A percentile compares a stretch with the other conserved stretches of the same genome.
Conservation (phyloP, 2,329 filamentous ascomycete genomes). For the Coniochaeta pulveracea region DNA sequence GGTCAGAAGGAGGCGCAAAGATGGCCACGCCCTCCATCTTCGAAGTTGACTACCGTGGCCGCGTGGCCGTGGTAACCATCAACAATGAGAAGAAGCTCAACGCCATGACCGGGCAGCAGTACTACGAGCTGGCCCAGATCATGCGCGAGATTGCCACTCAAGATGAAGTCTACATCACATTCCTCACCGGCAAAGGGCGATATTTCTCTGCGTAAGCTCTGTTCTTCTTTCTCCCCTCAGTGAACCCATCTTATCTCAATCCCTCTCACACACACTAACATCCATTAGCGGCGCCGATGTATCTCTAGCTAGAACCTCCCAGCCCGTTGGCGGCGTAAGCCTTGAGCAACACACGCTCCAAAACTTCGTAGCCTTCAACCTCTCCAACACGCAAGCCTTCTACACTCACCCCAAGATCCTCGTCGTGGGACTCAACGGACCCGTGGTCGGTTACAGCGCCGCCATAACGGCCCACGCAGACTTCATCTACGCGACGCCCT, state of each 20-base stretch:
- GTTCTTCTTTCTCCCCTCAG: constrained; percentile 8
- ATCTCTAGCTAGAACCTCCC: constrained; percentile 35
- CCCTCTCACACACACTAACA: not conserved
- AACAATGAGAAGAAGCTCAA: constrained; percentile 82
- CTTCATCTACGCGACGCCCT: constrained; percentile 80
- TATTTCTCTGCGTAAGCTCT: constrained; percentile 86
- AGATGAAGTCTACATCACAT: constrained; percentile 74
- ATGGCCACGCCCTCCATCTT: constrained; percentile 25
- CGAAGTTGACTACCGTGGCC: constrained; percentile 51
- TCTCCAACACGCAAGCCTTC: constrained; percentile 82
- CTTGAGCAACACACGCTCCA: constrained; percentile 47
- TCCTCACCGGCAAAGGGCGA: constrained; percentile 73
- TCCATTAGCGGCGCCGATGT: constrained; percentile 68
- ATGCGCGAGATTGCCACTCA: constrained; percentile 68
- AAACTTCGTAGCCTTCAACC: constrained; percentile 72
- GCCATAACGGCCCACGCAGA: constrained; percentile 76
- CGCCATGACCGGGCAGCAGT: constrained; percentile 59
- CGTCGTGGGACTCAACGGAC: constrained; percentile 82
- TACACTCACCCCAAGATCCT: constrained; percentile 92
- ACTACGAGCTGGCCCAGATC: constrained; percentile 64
- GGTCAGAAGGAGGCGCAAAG: too few relatives aligned
- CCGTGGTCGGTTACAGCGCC: constrained; percentile 77
- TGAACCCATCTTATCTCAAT: not conserved
- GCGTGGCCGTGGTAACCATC: constrained; percentile 75
- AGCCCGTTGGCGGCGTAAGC: constrained; percentile 25